Conservation (phyloP, 202 grass and related monocot species). For the Brachypodium distachyon region DNA sequence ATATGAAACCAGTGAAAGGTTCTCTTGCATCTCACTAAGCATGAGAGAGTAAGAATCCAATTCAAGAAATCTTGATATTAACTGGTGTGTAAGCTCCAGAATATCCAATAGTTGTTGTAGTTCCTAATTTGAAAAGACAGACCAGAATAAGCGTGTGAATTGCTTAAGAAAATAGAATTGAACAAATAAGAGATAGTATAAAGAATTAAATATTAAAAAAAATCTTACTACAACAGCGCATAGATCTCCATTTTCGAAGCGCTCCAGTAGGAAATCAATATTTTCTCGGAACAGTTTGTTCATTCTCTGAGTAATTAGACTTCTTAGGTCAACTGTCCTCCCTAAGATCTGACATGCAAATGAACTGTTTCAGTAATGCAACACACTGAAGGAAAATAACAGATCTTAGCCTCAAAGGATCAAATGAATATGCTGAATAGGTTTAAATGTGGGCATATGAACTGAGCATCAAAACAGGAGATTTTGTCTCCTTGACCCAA, state of each 20-base stretch:
- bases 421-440: background rate
- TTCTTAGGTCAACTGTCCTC: slow-evolving; percentile 92
- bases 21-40: slow-evolving; percentile 96
- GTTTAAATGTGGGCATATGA: background rate
- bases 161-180: background rate
- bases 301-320: slow-evolving; percentile 91
- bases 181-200: background rate
- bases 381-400: background rate
- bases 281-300: slow-evolving; percentile 96
- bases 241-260: slow-evolving; percentile 83
- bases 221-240: slow-evolving; percentile 83
- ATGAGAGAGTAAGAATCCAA: slow-evolving; percentile 89
- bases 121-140: slow-evolving; percentile 51
- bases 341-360: slow-evolving; percentile 64
- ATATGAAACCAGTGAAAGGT: slow-evolving; percentile 95
- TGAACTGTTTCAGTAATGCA: slow-evolving; percentile 11
- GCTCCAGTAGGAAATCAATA: slow-evolving; percentile 88
- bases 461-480: background rate
- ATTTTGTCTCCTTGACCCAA: background rate
- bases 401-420: background rate
- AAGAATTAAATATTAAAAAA: slow-evolving; percentile 1
- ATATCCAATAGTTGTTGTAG: slow-evolving; percentile 88
- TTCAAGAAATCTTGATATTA: slow-evolving; percentile 84
- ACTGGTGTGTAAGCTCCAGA: slow-evolving; percentile 89
- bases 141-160: background rate